Percentiles rank a stretch among this genome's conserved stretches.
Evolutionary conservation across 2,329 filamentous ascomycete genomes (phyloP).

Genomic region (Beauveria asiatica): DNA sequence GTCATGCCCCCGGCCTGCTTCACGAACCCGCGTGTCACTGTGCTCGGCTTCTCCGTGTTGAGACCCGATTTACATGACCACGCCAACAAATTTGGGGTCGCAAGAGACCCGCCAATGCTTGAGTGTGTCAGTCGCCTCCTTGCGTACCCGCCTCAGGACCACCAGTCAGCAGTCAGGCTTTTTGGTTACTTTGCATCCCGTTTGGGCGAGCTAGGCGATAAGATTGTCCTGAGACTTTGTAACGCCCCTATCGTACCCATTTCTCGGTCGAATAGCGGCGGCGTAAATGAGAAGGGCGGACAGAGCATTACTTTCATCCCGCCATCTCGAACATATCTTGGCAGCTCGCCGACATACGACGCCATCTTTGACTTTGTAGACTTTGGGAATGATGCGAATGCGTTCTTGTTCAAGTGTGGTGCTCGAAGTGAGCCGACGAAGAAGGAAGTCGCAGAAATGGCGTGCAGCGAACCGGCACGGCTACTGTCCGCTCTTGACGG

Average conservation of each 20-base stretch:
- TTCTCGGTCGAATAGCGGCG: constrained; percentile 20
- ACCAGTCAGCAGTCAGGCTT: constrained; percentile 56
- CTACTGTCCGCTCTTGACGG: constrained; percentile 73
- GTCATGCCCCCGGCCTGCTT: constrained; percentile 72
- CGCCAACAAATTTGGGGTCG: constrained; percentile 77
- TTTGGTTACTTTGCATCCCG: constrained; percentile 81
- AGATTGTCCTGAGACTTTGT: constrained; percentile 51
- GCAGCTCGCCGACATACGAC: constrained; percentile 59
- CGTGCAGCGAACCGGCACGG: constrained; percentile 75
- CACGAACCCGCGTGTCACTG: constrained; percentile 64
- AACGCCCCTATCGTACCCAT: constrained; percentile 67
- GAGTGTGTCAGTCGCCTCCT: constrained; percentile 69
- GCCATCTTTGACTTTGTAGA: constrained; percentile 97
- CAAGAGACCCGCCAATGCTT: constrained; percentile 67
- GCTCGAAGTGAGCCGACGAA: constrained; percentile 88
- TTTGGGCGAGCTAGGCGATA: constrained; percentile 60
- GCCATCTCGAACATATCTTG: constrained; percentile 74
- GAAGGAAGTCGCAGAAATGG: constrained; percentile 70
- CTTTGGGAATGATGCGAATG: constrained; percentile 79
- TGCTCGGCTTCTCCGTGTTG: constrained; percentile 76
- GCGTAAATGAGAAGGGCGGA: constrained; percentile 31
- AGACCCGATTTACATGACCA: constrained; percentile 68
- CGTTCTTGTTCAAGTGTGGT: constrained; percentile 80
- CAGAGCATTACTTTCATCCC: constrained; percentile 36
- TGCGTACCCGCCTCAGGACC: constrained; percentile 59